A percentile compares a stretch with the other conserved stretches of the same genome.
Evolutionary conservation across 2,329 filamentous ascomycete genomes (phyloP).

Genomic region (Colletotrichum sp.): DNA sequence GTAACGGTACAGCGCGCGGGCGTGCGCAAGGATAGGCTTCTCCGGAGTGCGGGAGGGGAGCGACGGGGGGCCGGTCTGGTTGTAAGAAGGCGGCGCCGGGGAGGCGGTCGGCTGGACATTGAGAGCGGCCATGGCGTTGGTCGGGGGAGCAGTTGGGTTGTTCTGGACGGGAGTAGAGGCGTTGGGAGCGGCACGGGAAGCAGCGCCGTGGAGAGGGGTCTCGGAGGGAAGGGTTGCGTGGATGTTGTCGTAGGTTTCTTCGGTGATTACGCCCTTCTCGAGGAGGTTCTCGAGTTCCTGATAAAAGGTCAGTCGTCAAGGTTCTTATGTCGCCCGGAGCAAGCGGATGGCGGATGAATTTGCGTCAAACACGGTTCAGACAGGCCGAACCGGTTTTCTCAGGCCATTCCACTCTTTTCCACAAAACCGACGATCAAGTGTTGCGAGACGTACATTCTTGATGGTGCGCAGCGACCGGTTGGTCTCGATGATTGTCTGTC

Average conservation of each 20-base stretch:
- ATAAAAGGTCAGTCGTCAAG: not conserved
- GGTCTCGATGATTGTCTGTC: constrained; percentile 68
- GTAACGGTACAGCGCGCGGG: constrained; percentile 86
- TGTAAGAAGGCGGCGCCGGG: constrained; percentile 57
- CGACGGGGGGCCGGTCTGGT: constrained; percentile 48
- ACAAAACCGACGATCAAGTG: not conserved
- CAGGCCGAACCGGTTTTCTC: not conserved
- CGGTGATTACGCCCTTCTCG: constrained; percentile 80
- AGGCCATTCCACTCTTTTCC: not conserved
- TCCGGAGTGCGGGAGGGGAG: constrained; percentile 42
- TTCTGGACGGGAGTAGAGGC: constrained; percentile 34
- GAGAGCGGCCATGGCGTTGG: constrained; percentile 48
- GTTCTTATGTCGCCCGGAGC: not conserved
- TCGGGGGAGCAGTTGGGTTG: constrained; percentile 31
- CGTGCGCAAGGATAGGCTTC: constrained; percentile 71
- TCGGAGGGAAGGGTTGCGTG: constrained; percentile 76
- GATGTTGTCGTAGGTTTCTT: constrained; percentile 77
- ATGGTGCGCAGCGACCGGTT: constrained; percentile 88
- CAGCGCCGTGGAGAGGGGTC: constrained; percentile 59
- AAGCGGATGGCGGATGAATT: not conserved
- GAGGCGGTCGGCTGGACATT: constrained; percentile 34
- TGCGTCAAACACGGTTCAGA: not conserved
- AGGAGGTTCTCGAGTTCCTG: constrained; percentile 92
- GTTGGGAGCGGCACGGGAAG: constrained; percentile 41
- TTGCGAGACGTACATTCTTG: constrained; percentile 70